Evolutionary conservation across 1,284 basidiomycete genomes (phyloP).

Genomic region (Cystobasidium pallidum): DNA sequence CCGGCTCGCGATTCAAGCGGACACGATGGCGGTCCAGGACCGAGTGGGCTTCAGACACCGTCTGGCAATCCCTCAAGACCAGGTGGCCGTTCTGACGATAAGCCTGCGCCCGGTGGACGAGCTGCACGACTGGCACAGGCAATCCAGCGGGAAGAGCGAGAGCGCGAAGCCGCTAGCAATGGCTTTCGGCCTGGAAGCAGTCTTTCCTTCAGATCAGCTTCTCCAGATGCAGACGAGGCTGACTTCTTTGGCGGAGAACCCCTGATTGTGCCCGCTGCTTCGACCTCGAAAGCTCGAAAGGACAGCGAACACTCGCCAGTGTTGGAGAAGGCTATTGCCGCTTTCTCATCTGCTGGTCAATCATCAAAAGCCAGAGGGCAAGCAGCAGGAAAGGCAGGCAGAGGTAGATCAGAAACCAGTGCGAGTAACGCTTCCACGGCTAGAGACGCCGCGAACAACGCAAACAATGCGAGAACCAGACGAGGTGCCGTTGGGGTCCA

Average conservation of each 20-base stretch:
- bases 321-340: constrained; percentile 32
- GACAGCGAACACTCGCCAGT: constrained; percentile 23
- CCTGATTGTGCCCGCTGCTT: constrained; percentile 13
- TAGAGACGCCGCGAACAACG: neutral
- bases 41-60: neutral
- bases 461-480: constrained; percentile 18
- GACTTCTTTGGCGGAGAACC: constrained; percentile 35
- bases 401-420: constrained; percentile 24
- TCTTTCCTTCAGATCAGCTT: constrained; percentile 32
- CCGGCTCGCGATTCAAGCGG: constrained; percentile 16
- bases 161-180: constrained; percentile 20
- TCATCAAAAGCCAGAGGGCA: constrained; percentile 5
- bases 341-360: constrained; percentile 34
- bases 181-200: constrained; percentile 32
- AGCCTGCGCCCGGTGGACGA: constrained; percentile 1
- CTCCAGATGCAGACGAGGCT: constrained; percentile 28
- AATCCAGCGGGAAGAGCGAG: constrained; percentile 39
- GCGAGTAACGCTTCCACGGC: constrained; percentile 7
- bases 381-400: neutral
- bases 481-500: constrained; percentile 43
- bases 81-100: neutral
- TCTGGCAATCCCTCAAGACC: neutral
- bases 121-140: constrained; percentile 34
- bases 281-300: constrained; percentile 1
- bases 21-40: neutral